Conservation (phyloP, 495 filamentous ascomycete genomes). For the Talaromyces borbonicus region DNA sequence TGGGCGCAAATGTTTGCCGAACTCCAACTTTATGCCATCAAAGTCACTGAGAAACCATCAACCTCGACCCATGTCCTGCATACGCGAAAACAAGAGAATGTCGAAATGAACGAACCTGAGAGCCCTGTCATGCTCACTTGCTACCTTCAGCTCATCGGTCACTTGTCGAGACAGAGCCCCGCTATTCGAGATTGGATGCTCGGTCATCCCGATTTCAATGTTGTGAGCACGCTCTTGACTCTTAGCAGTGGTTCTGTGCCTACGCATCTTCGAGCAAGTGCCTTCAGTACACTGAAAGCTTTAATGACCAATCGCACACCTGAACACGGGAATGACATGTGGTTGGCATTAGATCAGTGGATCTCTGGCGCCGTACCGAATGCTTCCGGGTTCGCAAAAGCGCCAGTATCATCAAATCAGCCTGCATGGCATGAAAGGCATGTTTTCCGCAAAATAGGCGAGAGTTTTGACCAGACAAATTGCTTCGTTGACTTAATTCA, state of each 20-base stretch:
- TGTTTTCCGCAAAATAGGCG: conserved; percentile 48
- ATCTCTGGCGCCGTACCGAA: conserved; percentile 45
- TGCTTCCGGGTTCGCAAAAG: conserved; percentile 23
- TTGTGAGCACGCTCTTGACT: conserved; percentile 57
- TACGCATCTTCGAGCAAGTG: conserved; percentile 63
- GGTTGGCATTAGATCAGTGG: conserved; percentile 63
- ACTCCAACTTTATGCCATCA: conserved; percentile 61
- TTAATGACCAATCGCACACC: conserved; percentile 56
- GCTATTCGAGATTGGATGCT: conserved; percentile 60
- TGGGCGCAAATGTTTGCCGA: conserved; percentile 92
- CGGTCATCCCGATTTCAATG: conserved; percentile 47
- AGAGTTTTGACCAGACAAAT: conserved; percentile 69
- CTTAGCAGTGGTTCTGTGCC: conserved; percentile 61
- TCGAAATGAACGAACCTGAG: conserved; percentile 67
- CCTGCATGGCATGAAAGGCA: conserved; percentile 40
- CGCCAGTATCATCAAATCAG: conserved; percentile 29
- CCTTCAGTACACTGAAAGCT: conserved; percentile 58
- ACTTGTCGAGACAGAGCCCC: conserved; percentile 59
- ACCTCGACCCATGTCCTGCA: conserved; percentile 47
- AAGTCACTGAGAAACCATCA: conserved; percentile 55
- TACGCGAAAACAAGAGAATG: conserved; percentile 54
- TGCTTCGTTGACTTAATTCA: conserved; percentile 69
- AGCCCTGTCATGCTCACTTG: conserved; percentile 85
- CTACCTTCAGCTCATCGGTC: conserved; percentile 77
- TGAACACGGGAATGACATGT: conserved; percentile 52